Evolutionary conservation across 2,329 filamentous ascomycete genomes (phyloP).

Genomic region (Scopulariopsis brevicaulis): DNA sequence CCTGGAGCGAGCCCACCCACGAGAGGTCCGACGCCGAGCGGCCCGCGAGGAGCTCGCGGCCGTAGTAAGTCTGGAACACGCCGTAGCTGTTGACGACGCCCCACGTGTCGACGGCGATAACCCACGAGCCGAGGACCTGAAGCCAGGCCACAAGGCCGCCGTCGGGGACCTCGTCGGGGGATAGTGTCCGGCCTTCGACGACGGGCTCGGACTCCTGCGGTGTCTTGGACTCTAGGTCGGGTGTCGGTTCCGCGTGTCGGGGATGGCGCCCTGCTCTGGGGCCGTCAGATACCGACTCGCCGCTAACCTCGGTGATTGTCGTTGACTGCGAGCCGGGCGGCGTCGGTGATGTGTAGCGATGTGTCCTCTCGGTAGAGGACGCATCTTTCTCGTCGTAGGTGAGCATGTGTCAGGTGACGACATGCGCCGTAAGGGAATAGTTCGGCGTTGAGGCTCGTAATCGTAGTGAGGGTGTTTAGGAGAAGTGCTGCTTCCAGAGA

Average conservation of each 20-base stretch:
- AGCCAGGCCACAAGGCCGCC: slow-evolving; percentile 72
- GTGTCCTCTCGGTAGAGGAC: slow-evolving; percentile 1
- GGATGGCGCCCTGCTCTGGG: no score
- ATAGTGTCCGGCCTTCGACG: not conserved
- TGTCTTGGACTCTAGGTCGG: not conserved
- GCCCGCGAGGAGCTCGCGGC: slow-evolving; percentile 18
- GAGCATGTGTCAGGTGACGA: not conserved
- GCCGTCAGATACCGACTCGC: not conserved
- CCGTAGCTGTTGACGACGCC: slow-evolving; percentile 31
- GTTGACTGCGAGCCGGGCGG: not conserved
- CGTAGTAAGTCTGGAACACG: slow-evolving; percentile 33
- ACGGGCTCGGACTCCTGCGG: not conserved
- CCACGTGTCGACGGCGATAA: slow-evolving; percentile 9
- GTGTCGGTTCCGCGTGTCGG: not conserved
- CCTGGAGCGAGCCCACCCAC: slow-evolving; percentile 32
- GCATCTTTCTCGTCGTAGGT: slow-evolving; percentile 6
- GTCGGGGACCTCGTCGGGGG: slow-evolving; percentile 60
- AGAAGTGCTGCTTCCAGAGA: not conserved
- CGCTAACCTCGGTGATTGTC: not conserved
- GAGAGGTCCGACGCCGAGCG: slow-evolving; percentile 26
- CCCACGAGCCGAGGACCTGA: slow-evolving; percentile 75
- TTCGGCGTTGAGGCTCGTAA: not conserved
- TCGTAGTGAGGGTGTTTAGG: not conserved
- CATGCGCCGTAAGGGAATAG: not conserved
- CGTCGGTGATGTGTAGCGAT: not conserved